Evolutionary conservation across 352 stramenopile species (phyloP), one percentile per base, ranked within the genome.

Genomic region (Globisporangium camurandrum): DNA sequence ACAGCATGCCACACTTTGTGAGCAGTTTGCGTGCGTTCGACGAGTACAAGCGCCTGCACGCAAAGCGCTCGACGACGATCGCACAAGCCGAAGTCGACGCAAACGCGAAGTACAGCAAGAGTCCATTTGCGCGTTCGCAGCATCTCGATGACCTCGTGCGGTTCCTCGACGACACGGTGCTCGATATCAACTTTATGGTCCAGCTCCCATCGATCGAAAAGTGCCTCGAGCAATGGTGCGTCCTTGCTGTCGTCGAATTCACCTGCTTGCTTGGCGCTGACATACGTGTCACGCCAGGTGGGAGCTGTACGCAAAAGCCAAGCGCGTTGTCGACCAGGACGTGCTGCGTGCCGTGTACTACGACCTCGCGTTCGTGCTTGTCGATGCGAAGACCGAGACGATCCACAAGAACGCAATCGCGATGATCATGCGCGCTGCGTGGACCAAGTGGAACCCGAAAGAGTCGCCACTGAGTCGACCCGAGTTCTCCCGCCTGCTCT

Each of bases 121-220:
- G 76, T 26, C 56, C 76, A 17, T 82, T 86, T 42, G 66, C 78
- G 36, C 64, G 70, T 31, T 89, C 75, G 4, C 66, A 71, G 30
- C 70, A 71, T 33, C 46, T 86, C 31, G 73, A 89, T 14, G 77
- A 88, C 49, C 50, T 91, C 44, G 26, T 80, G 45, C 66, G 73
- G 2, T 91, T 86, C 46, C 57, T 91, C 28, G 75, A 86, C 36
- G 79, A 89, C 49, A 88, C 77, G 2, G 64, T 69, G 19, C 45
- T 89, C 30, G 79, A 93, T 49, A 86, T 90, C 41, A 81, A 88
- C 46, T 91, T 89, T 34, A 88, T 89, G 74, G 72, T 86, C 42
- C 76, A 87, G 46, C 53, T 93, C 11, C 82, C 82, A 40, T 91
- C 79, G 23, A 91, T 93, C 38, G 77, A 93, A 31, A 81, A 80